These are phyloP conservation scores for Penicillium griseofulvum DNA, from an alignment of 2,329 filamentous ascomycete species.

Conservation along the genomic window DNA sequence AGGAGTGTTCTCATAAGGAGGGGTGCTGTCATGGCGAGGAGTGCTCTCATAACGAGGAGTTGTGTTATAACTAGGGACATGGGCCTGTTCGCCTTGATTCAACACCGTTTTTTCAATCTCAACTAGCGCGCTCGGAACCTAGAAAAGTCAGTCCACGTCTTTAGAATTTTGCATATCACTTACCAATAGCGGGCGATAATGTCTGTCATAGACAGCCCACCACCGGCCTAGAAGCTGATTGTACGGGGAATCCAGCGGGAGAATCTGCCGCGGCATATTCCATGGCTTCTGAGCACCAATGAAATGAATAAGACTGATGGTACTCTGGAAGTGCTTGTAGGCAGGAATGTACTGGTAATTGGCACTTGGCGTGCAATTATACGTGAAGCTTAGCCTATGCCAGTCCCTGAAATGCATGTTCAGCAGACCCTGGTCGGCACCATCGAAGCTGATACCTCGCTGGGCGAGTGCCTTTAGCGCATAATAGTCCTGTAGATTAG, in stretches of 20 bases:
- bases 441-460: slow-evolving; percentile 89
- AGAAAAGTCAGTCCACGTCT: background rate
- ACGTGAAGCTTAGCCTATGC: slow-evolving; percentile 88
- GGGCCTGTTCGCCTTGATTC: background rate
- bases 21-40: background rate
- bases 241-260: slow-evolving; percentile 52
- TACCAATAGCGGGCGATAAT: slow-evolving; percentile 59
- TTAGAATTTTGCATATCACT: slow-evolving; percentile 1
- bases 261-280: slow-evolving; percentile 55
- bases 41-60: background rate
- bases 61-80: background rate
- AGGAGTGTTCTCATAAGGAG: background rate
- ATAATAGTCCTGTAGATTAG: slow-evolving; percentile 83
- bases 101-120: background rate
- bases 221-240: slow-evolving; percentile 81
- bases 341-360: slow-evolving; percentile 98
- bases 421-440: slow-evolving; percentile 89
- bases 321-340: slow-evolving; percentile 86
- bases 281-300: slow-evolving; percentile 92
- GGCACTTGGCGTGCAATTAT: slow-evolving; percentile 94
- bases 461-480: slow-evolving; percentile 80
- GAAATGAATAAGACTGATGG: slow-evolving; percentile 89
- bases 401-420: slow-evolving; percentile 91
- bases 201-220: slow-evolving; percentile 92
- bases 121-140: background rate